Evolutionary conservation across 768 basidiomycete species (phyloP).

Genomic region (Mycena latifolia): DNA sequence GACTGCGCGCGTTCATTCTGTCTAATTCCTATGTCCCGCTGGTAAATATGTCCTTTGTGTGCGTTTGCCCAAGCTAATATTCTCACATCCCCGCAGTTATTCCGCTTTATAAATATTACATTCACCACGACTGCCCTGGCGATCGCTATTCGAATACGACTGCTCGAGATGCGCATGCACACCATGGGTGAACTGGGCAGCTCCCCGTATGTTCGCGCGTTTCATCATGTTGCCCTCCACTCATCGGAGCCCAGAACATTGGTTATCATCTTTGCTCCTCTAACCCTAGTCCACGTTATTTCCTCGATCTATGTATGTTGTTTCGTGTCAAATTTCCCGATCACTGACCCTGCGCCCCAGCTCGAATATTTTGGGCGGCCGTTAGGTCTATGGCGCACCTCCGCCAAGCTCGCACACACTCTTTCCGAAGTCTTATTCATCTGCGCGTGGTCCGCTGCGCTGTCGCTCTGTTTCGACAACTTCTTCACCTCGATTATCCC

Average conservation of each 20-base stretch:
- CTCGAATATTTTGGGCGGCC: slow-evolving; percentile 95
- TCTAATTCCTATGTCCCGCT: slow-evolving; percentile 84
- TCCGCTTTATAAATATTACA: slow-evolving; percentile 86
- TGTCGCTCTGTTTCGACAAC: slow-evolving; percentile 92
- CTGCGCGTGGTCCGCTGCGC: slow-evolving; percentile 92
- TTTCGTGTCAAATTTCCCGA: slow-evolving; percentile 11
- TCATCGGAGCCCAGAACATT: slow-evolving; percentile 64
- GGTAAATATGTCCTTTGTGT: slow-evolving; percentile 53
- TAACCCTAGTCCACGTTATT: slow-evolving; percentile 89
- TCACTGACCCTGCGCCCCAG: slow-evolving; percentile 51
- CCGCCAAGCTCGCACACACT: slow-evolving; percentile 87
- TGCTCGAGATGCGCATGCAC: slow-evolving; percentile 60
- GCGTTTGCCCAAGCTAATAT: slow-evolving; percentile 9
- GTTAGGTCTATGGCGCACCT: slow-evolving; percentile 92
- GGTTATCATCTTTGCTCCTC: slow-evolving; percentile 87
- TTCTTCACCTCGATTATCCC: slow-evolving; percentile 90
- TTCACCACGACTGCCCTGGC: slow-evolving; percentile 86
- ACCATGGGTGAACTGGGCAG: slow-evolving; percentile 83
- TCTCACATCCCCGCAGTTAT: slow-evolving; percentile 63
- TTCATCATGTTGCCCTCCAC: slow-evolving; percentile 2
- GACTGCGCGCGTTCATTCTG: slow-evolving; percentile 75
- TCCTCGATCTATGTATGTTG: slow-evolving; percentile 78
- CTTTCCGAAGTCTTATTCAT: slow-evolving; percentile 91
- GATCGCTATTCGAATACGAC: slow-evolving; percentile 81
- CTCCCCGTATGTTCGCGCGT: slow-evolving; percentile 69